These are phyloP conservation scores for Aspergillus pseudoterreus DNA, from an alignment of 2,329 filamentous ascomycete species.

Conservation along the genomic window DNA sequence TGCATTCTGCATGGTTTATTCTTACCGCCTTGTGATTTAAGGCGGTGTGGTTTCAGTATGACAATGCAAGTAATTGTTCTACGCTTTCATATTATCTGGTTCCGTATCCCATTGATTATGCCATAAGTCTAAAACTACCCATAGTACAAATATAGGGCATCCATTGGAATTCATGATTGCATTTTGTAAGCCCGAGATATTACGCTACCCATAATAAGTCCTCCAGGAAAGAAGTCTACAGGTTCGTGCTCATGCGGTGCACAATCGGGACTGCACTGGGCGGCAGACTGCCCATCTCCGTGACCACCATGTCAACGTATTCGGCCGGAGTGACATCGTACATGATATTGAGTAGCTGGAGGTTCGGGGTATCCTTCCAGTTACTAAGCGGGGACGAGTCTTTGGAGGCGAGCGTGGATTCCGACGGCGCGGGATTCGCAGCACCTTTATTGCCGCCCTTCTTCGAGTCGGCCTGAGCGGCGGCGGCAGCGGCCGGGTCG, in stretches of 20 bases:
- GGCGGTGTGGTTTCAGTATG: not conserved
- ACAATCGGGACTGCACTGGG: slow-evolving; percentile 79
- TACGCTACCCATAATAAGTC: slow-evolving; percentile 1
- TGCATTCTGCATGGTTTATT: not conserved
- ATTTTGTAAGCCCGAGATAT: not conserved
- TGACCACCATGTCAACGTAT: slow-evolving; percentile 84
- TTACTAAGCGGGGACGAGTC: slow-evolving; percentile 41
- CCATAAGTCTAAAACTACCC: too few species aligned
- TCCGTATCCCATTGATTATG: too few species aligned
- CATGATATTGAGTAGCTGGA: slow-evolving; percentile 70
- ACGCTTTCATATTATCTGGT: too few species aligned
- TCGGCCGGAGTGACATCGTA: slow-evolving; percentile 90
- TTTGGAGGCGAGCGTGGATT: slow-evolving; percentile 23
- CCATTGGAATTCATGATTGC: too few species aligned
- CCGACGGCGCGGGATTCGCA: slow-evolving; percentile 15
- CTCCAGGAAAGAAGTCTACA: slow-evolving; percentile 14
- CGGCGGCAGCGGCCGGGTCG: slow-evolving; percentile 19
- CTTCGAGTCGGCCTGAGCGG: slow-evolving; percentile 22
- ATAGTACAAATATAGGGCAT: too few species aligned
- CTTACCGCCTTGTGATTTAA: not conserved
- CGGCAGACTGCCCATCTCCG: slow-evolving; percentile 82
- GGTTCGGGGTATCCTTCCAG: slow-evolving; percentile 56
- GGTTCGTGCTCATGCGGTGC: slow-evolving; percentile 54
- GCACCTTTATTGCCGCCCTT: slow-evolving; percentile 29
- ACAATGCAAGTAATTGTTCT: too few species aligned